Evolutionary conservation across 163 green algal species (phyloP).

Genomic region (Scenedesmus sp.): DNA sequence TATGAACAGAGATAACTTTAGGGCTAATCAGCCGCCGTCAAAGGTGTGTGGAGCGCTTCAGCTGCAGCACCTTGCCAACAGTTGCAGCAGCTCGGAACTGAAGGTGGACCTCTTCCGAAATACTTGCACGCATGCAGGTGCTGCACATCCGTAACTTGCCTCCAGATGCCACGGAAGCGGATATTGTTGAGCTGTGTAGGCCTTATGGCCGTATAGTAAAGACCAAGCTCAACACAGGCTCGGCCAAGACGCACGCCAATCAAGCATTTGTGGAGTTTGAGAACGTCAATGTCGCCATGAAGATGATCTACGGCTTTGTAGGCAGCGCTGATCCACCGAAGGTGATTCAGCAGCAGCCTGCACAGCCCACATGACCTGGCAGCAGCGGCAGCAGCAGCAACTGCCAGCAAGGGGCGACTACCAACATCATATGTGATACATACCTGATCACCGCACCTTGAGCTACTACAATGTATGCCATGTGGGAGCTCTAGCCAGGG

Average conservation of each 20-base stretch:
- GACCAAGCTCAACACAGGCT: constrained; percentile 68
- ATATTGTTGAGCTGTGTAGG: constrained; percentile 75
- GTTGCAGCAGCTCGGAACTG: constrained; percentile 18
- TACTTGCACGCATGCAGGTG: constrained; percentile 63
- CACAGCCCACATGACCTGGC: background rate
- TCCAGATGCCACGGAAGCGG: constrained; percentile 77
- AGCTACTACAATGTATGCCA: background rate
- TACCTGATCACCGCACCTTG: background rate
- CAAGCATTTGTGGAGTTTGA: constrained; percentile 85
- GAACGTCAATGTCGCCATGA: constrained; percentile 61
- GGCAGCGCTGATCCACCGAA: constrained; percentile 71
- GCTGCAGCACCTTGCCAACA: background rate
- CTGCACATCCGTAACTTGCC: constrained; percentile 85
- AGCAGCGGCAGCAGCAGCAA: constrained; percentile 30
- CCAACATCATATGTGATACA: background rate
- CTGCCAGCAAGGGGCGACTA: background rate
- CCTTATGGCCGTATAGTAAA: constrained; percentile 78
- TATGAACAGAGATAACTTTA: constrained; percentile 57
- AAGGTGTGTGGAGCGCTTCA: constrained; percentile 32
- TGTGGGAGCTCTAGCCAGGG: background rate
- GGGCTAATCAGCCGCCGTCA: constrained; percentile 54
- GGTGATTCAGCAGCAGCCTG: constrained; percentile 7
- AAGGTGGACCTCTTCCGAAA: background rate
- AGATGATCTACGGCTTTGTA: constrained; percentile 73
- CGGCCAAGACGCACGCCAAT: constrained; percentile 59